Conservation (phyloP, 1,284 basidiomycete genomes). For the Ustilago sp. region DNA sequence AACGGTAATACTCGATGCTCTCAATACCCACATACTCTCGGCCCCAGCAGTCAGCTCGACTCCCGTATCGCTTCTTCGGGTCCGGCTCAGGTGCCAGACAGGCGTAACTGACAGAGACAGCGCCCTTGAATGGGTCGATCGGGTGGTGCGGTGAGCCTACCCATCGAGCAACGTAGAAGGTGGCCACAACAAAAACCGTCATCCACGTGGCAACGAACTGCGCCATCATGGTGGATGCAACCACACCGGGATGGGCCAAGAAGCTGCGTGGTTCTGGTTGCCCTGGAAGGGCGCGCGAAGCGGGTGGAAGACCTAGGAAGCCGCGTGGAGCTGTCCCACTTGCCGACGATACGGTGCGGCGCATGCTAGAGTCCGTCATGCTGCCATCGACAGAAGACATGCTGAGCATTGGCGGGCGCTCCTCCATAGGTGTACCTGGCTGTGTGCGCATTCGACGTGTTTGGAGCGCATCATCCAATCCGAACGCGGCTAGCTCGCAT, state of each 20-base stretch:
- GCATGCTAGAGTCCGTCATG: constrained; percentile 14
- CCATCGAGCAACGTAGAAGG: constrained; percentile 67
- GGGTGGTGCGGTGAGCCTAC: constrained; percentile 66
- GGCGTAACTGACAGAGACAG: constrained; percentile 63
- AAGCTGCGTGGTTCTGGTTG: constrained; percentile 58
- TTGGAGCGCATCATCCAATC: constrained; percentile 62
- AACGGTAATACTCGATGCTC: constrained; percentile 54
- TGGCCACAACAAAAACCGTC: constrained; percentile 54
- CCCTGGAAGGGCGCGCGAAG: constrained; percentile 28
- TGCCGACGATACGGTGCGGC: constrained; percentile 28
- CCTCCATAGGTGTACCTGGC: constrained; percentile 54
- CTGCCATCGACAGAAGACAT: constrained; percentile 21
- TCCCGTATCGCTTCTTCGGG: constrained; percentile 62
- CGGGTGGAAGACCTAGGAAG: constrained; percentile 44
- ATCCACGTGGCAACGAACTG: constrained; percentile 61
- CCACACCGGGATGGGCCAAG: constrained; percentile 68
- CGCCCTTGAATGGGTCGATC: constrained; percentile 67
- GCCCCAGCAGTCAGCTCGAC: constrained; percentile 59
- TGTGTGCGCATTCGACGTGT: constrained; percentile 47
- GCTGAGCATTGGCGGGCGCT: constrained; percentile 27
- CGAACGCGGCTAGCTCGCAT: constrained; percentile 67
- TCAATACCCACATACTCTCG: constrained; percentile 64
- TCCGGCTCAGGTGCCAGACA: constrained; percentile 60
- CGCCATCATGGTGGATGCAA: constrained; percentile 68
- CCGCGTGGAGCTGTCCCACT: constrained; percentile 33